Base-by-base conservation (phyloP, 805 yeast genomes). In the Kockiozyma suomiensis region DNA sequence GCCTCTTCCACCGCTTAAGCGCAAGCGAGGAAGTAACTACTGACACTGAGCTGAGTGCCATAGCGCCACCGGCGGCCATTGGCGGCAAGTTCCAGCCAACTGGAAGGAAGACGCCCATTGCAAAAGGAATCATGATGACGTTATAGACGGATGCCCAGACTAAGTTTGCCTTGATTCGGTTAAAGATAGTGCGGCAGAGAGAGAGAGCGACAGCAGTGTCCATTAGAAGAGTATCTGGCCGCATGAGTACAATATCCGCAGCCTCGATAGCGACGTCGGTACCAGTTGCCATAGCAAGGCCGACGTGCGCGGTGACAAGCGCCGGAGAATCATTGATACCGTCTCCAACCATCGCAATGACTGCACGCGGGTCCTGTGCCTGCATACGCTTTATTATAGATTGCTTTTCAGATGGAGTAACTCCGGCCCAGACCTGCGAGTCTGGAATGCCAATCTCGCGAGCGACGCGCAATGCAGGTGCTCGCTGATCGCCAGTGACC, bases 311-410 rank as follows among this genome's bases (percentile, higher is more conserved):
- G 57, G 87, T 81, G 0, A 90, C 96, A 56, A 94, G 79, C 0
- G 98, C 98, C 0, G 99, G 97, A 0, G 98, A 96, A 72, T 94
- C 99, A 73, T 94, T 94, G 66, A 94, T 89, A 61, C 99, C 99
- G 75, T 94, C 99, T 40, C 99, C 99, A 23, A 94, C 86, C 79
- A 96, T 91, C 4, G 92, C 93, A 43, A 94, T 86, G 10, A 54
- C 58, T 26, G 62, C 64, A 10, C 50, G 50, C 15, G 50, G 45
- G n/a, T 41, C 28, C 12, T 59, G 54, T 15, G 70, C 72, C 69
- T 86, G 88, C 56, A 90, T 75, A 50, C 79, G 78, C 42, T 75
- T 74, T 23, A 94, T 84, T 35, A 90, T 79, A 32, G 80, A 80
- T 57, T 89, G 85, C 74, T 94, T 94, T 55, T 86, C 87, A 15